A percentile compares a stretch with the other conserved stretches of the same genome.
Evolutionary conservation across 2,329 filamentous ascomycete genomes (phyloP).

Genomic region (Ophioceras dolichostomum): DNA sequence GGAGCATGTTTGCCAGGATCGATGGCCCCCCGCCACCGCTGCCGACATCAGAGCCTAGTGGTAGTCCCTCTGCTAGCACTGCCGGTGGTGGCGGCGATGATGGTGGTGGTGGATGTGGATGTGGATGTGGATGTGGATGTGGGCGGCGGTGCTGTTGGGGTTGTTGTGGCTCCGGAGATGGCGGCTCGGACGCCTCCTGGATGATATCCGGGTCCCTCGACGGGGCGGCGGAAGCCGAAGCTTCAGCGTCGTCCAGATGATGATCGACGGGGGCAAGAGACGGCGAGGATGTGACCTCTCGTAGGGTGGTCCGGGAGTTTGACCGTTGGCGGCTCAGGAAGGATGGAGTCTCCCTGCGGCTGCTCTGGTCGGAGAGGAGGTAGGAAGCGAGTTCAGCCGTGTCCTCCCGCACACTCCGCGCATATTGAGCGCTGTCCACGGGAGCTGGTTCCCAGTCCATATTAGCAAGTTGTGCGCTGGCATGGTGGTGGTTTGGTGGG

Average conservation of each 20-base stretch:
- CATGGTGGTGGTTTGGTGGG: too few relatives aligned
- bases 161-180: conserved; percentile 39
- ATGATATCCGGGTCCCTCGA: conserved; percentile 36
- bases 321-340: conserved; percentile 30
- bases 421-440: conserved; percentile 60
- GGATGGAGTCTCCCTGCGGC: conserved; percentile 24
- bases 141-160: too few relatives aligned
- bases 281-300: too few relatives aligned
- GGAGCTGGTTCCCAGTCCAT: too few relatives aligned
- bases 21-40: conserved; percentile 24
- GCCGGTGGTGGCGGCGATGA: too few relatives aligned
- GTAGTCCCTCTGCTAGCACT: too few relatives aligned
- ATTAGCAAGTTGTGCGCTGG: too few relatives aligned
- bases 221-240: too few relatives aligned
- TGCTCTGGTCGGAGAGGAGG: conserved; percentile 54
- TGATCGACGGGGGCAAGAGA: too few relatives aligned
- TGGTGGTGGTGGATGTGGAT: too few relatives aligned
- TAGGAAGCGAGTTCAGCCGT: conserved; percentile 80
- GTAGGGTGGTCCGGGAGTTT: conserved; percentile 19
- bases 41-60: neutral
- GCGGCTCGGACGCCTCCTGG: conserved; percentile 44
- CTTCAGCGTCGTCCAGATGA: too few relatives aligned
- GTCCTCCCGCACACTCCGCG: conserved; percentile 70
- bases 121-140: too few relatives aligned
- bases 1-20: conserved; percentile 36